phyloP scores from a whole-genome alignment of 805 yeast genomes.

The Barnettozyma botsteinii region DNA sequence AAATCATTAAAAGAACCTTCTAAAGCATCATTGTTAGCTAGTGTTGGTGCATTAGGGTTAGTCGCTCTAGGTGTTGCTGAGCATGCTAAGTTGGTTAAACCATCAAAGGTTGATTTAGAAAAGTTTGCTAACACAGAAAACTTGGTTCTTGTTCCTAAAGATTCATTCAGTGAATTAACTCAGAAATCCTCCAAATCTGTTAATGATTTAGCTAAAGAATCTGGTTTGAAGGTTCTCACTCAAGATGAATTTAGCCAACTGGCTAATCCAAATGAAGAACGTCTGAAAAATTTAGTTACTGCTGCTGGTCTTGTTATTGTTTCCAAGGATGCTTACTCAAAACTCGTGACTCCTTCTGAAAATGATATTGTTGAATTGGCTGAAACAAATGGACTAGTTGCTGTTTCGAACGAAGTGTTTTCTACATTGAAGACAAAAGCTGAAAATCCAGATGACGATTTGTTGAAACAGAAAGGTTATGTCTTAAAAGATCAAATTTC shows the following conservation, averaged over 20 bases:
- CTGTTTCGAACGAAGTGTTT: constrained; percentile 14
- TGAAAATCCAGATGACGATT: constrained; percentile 6
- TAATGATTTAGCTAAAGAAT: constrained; percentile 9
- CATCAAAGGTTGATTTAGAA: constrained; percentile 6
- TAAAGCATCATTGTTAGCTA: constrained; percentile 5
- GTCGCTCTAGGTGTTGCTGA: constrained; percentile 6
- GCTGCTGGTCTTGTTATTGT: constrained; percentile 11
- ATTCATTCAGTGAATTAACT: neutral
- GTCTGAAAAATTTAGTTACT: constrained; percentile 2
- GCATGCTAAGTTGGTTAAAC: constrained; percentile 7
- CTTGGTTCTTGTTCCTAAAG: constrained; percentile 6
- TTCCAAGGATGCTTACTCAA: neutral
- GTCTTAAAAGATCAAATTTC: constrained; percentile 19
- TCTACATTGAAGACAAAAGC: constrained; percentile 25
- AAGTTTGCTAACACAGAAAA: constrained; percentile 6
- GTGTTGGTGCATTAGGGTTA: constrained; percentile 9
- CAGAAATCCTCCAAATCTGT: constrained; percentile 4
- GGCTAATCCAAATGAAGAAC: constrained; percentile 4
- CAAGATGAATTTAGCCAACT: neutral
- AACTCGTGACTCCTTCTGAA: constrained; percentile 7
- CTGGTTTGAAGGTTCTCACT: constrained; percentile 4
- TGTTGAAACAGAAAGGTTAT: constrained; percentile 2
- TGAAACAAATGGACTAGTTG: constrained; percentile 14
- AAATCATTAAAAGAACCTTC: constrained; percentile 16
- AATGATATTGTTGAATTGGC: constrained; percentile 20